Percentiles rank a stretch among this genome's conserved stretches.
Conservation (phyloP, 1,284 basidiomycete species). For the Pisolithus thermaeus region DNA sequence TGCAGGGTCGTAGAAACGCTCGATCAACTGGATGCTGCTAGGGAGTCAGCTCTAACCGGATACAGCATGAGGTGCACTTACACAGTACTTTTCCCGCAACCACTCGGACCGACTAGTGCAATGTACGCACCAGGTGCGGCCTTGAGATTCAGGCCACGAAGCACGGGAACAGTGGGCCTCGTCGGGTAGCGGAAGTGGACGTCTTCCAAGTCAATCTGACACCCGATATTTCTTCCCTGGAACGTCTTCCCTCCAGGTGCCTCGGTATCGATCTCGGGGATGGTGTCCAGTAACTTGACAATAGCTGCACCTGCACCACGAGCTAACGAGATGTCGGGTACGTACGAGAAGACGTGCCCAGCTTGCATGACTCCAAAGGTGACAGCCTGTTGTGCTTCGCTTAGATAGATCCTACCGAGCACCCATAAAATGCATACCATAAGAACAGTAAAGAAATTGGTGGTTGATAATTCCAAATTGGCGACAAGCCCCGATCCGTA, state of each 20-base stretch:
- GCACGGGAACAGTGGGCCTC: constrained; percentile 78
- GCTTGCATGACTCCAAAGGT: constrained; percentile 77
- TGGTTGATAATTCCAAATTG: constrained; percentile 49
- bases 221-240: constrained; percentile 46
- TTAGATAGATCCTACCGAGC: constrained; percentile 14
- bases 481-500: constrained; percentile 72
- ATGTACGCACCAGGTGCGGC: constrained; percentile 87
- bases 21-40: constrained; percentile 73
- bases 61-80: constrained; percentile 30
- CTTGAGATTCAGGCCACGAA: constrained; percentile 75
- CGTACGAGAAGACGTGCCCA: constrained; percentile 86
- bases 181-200: constrained; percentile 97
- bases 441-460: constrained; percentile 79
- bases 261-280: constrained; percentile 79
- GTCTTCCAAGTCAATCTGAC: constrained; percentile 73
- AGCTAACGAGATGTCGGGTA: constrained; percentile 90
- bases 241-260: constrained; percentile 63
- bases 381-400: constrained; percentile 42
- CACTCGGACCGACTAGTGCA: constrained; percentile 87
- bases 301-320: constrained; percentile 75
- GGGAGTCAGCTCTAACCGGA: constrained; percentile 1
- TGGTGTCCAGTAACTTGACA: constrained; percentile 73
- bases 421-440: constrained; percentile 49
- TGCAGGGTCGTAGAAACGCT: constrained; percentile 85
- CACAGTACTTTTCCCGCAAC: constrained; percentile 86